Percentiles rank a stretch among this genome's conserved stretches.
Evolutionary conservation across 768 basidiomycete genomes (phyloP).

Genomic region (Cystobasidium onofrii): DNA sequence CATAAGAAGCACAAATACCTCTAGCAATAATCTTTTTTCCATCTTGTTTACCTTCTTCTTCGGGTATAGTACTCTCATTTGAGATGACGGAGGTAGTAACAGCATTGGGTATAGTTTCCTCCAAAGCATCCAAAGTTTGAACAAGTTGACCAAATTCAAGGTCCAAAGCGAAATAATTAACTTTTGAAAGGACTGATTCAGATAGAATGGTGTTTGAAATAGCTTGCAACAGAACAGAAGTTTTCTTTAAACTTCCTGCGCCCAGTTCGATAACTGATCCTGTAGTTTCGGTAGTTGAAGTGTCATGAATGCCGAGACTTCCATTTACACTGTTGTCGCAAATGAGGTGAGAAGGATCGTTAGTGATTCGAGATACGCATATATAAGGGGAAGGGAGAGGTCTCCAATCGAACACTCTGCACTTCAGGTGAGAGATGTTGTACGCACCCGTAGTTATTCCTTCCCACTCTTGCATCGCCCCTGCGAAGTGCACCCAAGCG

Average conservation of each 20-base stretch:
- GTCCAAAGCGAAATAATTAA: conserved; percentile 52
- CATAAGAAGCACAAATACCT: conserved; percentile 85
- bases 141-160: conserved; percentile 77
- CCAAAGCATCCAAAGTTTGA: conserved; percentile 65
- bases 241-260: conserved; percentile 65
- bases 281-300: conserved; percentile 31
- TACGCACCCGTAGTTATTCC: conserved; percentile 29
- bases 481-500: not conserved
- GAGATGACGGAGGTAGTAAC: conserved; percentile 33
- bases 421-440: not conserved
- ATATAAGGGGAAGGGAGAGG: no score
- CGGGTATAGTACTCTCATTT: not conserved
- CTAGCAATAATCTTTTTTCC: conserved; percentile 64
- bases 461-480: conserved; percentile 30
- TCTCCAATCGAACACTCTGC: no score
- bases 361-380: no score
- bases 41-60: conserved; percentile 34
- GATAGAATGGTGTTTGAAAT: conserved; percentile 52
- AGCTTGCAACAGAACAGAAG: conserved; percentile 55
- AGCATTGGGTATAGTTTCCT: conserved; percentile 31
- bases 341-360: no score
- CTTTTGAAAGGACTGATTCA: conserved; percentile 39
- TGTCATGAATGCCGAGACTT: conserved; percentile 41
- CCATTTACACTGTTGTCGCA: conserved; percentile 48
- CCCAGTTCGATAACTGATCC: conserved; percentile 77